Evolutionary conservation across 78 protist species (phyloP).

Genomic region (Tieghemostelium lacteum): DNA sequence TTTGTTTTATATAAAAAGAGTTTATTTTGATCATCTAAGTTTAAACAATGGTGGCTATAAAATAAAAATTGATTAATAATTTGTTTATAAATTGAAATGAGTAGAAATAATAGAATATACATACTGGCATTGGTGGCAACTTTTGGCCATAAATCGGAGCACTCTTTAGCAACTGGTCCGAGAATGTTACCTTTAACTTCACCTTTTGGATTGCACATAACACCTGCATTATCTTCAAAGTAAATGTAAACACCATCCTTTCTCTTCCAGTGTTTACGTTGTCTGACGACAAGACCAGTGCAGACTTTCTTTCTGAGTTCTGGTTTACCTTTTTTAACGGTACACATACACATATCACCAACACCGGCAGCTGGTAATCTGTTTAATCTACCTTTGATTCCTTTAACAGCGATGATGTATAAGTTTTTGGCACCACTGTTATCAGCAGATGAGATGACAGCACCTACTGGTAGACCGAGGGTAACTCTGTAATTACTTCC

Average conservation of each 20-base stretch:
- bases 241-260: conserved; percentile 96
- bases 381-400: conserved; percentile 95
- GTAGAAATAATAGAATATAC: no score
- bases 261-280: conserved; percentile 98
- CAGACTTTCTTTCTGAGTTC: conserved; percentile 98
- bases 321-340: conserved; percentile 99
- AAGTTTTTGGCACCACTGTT: conserved; percentile 99
- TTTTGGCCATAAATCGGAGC: conserved; percentile 99
- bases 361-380: conserved; percentile 97
- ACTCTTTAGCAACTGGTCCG: conserved; percentile 99
- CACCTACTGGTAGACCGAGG: conserved; percentile 90
- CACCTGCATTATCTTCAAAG: conserved; percentile 99
- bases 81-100: no score
- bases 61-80: no score
- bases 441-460: conserved; percentile 99
- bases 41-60: conserved; percentile 48
- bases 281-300: conserved; percentile 98
- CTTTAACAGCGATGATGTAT: conserved; percentile 98
- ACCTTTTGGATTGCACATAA: conserved; percentile 99
- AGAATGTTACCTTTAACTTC: conserved; percentile 99
- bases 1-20: background rate
- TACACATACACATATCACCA: conserved; percentile 97
- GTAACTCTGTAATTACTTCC: conserved; percentile 84
- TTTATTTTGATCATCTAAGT: background rate
- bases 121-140: conserved; percentile 78